These are phyloP conservation scores for Zopfochytrium polystomum DNA, from an alignment of 371 early-diverging fungal species.

Conservation along the genomic window DNA sequence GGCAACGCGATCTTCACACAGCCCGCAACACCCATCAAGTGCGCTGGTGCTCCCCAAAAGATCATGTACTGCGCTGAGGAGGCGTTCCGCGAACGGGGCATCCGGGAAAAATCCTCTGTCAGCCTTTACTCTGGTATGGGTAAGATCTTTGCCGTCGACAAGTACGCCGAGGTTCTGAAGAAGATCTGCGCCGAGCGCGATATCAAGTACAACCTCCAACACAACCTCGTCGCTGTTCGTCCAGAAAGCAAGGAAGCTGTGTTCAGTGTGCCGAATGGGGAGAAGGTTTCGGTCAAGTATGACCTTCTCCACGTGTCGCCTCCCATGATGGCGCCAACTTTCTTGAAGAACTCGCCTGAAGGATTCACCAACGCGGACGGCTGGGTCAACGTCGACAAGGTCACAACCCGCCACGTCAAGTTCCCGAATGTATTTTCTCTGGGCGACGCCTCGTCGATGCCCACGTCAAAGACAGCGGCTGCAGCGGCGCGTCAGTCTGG, in stretches of 20 bases:
- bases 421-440: conserved; percentile 76
- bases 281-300: conserved; percentile 52
- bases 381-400: conserved; percentile 78
- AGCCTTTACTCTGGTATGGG: conserved; percentile 72
- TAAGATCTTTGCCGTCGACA: conserved; percentile 85
- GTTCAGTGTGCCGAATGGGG: conserved; percentile 51
- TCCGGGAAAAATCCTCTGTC: conserved; percentile 68
- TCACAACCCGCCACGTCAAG: conserved; percentile 74
- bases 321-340: conserved; percentile 75
- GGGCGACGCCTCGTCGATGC: conserved; percentile 65
- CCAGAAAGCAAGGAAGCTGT: conserved; percentile 23
- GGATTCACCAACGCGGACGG: conserved; percentile 73
- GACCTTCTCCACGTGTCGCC: conserved; percentile 86
- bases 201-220: conserved; percentile 66
- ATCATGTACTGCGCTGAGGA: conserved; percentile 88
- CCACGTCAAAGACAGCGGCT: conserved; percentile 91
- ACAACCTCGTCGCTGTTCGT: conserved; percentile 70
- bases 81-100: conserved; percentile 56
- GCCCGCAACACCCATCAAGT: conserved; percentile 85
- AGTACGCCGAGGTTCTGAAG: conserved; percentile 72
- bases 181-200: conserved; percentile 66
- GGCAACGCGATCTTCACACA: conserved; percentile 89
- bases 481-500: conserved; percentile 80
- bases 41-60: conserved; percentile 91
- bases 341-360: conserved; percentile 63